Base-by-base conservation (phyloP, 2,329 filamentous ascomycete genomes). In the Cytospora piceae region DNA sequence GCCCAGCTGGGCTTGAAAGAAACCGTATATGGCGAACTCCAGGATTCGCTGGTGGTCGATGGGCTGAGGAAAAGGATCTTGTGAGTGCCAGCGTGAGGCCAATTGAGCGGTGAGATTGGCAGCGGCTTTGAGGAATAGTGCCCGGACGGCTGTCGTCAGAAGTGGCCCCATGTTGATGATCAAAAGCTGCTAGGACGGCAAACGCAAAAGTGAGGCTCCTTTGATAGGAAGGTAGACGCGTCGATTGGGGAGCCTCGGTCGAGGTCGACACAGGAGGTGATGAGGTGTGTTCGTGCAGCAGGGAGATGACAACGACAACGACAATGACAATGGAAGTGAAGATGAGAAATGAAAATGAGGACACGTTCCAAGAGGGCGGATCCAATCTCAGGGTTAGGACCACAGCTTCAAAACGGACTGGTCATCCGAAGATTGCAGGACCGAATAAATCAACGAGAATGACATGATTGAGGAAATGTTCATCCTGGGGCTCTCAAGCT, bases 11-110 rank as follows among this genome's bases (percentile, higher is more conserved):
- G 71, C 71, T 62, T 71, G 69, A 54, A 71, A 62, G 66, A 73
- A 71, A 57, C 71, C 71, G 51, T 70, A 73, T 52, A 70, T 52
- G 55, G 71, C 69, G 32, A 73, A 73, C 64, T 73, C 71, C 59
- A 71, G 54, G 51, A 73, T 66, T 17, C 71, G 71, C 61, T 70
- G 71, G 49, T 65, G 66, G 58, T 73, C 71, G 49, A 71, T 62
- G 5, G 49, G 58, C 27, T 42, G 61, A 4, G 67, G 58, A 1
- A 63, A 31, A 15, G 63, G 66, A n/a, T 62, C 58, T 53, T 64
- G 60, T 15, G 51, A 32, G 42, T 70, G 68, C 68, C 68, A 70
- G 20, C 62, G 49, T 24, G 69, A 66, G 29, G 58, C 66, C 32
- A 70, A 51, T 61, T 70, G 69, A 14, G 66, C 68, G 32, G 66